Evolutionary conservation across 2,329 filamentous ascomycete genomes (phyloP), one percentile per base, ranked within the genome.

Genomic region (Capronia americana): DNA sequence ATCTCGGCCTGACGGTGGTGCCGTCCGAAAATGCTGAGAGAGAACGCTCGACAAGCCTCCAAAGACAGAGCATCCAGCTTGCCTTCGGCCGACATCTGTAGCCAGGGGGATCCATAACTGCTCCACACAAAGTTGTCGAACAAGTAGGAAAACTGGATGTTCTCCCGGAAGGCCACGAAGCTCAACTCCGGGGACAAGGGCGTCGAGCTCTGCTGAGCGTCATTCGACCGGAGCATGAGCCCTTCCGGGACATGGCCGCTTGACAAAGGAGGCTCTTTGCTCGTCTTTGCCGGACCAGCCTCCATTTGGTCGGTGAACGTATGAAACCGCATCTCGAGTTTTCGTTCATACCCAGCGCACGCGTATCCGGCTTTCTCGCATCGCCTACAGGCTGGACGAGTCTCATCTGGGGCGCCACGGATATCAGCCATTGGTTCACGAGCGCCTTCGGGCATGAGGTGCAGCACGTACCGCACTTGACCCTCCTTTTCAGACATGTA

Each of bases 91-190:
- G 68, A 59, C 62, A 65, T 63, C 50, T 70, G 62, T 11, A 70
- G 63, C 68, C 68, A 70, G 2, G 68, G 68, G 12, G 65, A 62
- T 3, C 68, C 68, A 65, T 68, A 70, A 53, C 56, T 65, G 58
- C 68, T 67, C 68, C 68, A 70, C 44, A 70, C 68, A 44, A 70
- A 68, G 50, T 70, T 70, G 58, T 65, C 61, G 59, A 70, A 68
- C 32, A 70, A 59, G 55, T 65, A 68, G 55, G 65, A 54, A 56
- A 68, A 68, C 24, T 68, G 63, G 50, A 70, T 68, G 60, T 68
- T 57, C 48, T 70, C 65, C 32, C 54, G 38, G 61, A 70, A 70
- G 5, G 68, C 68, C 30, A 65, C 62, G 3, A 70, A 60, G 56
- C 61, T 70, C 65, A 70, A 46, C 30, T 65, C 62, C 38, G 26